Evolutionary conservation across 2,329 filamentous ascomycete genomes (phyloP), one percentile per base, ranked within the genome.

Genomic region (Aspergillus aculeatinus): DNA sequence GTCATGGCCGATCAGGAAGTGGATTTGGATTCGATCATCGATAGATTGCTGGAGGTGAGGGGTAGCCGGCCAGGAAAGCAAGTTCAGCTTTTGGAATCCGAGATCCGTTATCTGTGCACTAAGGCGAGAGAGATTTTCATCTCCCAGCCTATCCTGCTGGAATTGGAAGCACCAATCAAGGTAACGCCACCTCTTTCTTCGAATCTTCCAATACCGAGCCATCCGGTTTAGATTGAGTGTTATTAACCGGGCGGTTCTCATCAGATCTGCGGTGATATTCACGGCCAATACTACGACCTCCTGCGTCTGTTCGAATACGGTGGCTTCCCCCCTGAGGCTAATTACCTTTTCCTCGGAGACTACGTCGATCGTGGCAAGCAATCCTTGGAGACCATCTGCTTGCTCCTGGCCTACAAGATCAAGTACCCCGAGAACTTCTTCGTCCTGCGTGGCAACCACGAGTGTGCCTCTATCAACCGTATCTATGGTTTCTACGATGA

Each of bases 401-500:
- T 99, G 65, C 85, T 99, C 59, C 86, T 99, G 55, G 92, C 92
- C 64, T 99, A 98, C 87, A 99, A 99, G 87, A 96, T 99, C 86
- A 98, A 98, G 83, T 98, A 96, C 77, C 95, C 95, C 52, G 95
- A 99, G 82, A 99, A 99, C 83, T 98, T 99, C 83, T 99, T 99
- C 84, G 90, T 99, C 68, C 87, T 99, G 61, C 92, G 95, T 69
- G 95, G 95, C 65, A 99, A 99, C 84, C 95, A 99, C 84, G 95
- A 99, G 80, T 98, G 95, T 81, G 95, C 95, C 61, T 96, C 91
- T 56, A 96, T 99, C 84, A 99, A 96, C 83, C 92, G 95, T 75
- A 96, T 98, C 79, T 99, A 99, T 78, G 95, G 95, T 62, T 99
- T 99, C 83, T 99, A 99, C 83, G 95, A 99, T 75, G 94, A 99